Evolutionary conservation across 106 monocot genomes (phyloP).

Genomic region (Apostasia shenzhenica): DNA sequence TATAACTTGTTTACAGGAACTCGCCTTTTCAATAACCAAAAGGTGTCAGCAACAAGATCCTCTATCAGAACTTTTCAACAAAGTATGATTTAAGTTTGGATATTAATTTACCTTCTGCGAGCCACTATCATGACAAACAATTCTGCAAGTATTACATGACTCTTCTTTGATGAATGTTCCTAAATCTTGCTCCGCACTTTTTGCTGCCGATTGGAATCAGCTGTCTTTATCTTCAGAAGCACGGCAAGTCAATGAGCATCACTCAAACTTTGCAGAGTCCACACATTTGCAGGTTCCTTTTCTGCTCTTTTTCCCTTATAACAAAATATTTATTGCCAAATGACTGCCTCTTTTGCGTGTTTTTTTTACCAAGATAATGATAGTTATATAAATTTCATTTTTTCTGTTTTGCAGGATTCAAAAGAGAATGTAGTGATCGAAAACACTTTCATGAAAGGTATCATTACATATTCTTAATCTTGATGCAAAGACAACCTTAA

Average conservation of each 20-base stretch:
- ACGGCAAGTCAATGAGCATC: neutral
- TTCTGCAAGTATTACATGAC: neutral
- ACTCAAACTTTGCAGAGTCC: conserved; percentile 2
- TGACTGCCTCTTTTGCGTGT: neutral
- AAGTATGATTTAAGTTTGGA: conserved; percentile 1
- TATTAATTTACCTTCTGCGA: too few relatives aligned
- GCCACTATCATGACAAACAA: neutral
- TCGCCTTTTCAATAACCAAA: neutral
- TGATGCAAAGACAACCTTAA: neutral
- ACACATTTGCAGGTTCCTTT: conserved; percentile 1
- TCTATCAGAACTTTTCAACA: conserved; percentile 8
- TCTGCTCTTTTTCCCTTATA: neutral
- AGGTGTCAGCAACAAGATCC: conserved; percentile 4
- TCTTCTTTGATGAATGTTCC: neutral
- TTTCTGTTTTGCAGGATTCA: neutral
- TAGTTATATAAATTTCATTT: neutral
- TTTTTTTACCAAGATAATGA: neutral
- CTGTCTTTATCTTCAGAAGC: conserved; percentile 9
- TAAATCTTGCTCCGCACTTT: neutral
- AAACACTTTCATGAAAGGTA: conserved; percentile 1
- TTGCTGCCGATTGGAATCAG: neutral
- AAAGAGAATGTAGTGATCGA: neutral
- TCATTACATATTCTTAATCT: neutral
- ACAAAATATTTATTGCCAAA: neutral
- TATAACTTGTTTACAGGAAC: neutral